Conservation (phyloP, 139 green algal genomes). For the Zygnema circumcarinatum region DNA sequence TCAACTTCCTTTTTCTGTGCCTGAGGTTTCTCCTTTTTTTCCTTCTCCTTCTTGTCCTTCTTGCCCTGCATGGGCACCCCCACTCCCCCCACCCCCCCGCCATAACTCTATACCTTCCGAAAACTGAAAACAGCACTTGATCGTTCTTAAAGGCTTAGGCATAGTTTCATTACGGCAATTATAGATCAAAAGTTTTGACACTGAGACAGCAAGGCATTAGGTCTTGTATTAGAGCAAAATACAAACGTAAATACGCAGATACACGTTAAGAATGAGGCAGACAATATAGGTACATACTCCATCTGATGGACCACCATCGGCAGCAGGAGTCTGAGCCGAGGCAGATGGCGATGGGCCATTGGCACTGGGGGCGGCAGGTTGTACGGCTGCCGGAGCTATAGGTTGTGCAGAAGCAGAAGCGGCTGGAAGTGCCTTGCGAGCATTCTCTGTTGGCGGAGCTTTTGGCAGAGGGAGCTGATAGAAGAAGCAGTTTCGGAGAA, state of each 20-base stretch:
- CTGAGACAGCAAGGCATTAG: too few species aligned
- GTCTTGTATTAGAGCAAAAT: too few species aligned
- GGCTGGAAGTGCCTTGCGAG: background rate
- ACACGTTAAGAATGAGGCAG: background rate
- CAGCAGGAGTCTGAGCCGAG: background rate
- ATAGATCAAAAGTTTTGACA: too few species aligned
- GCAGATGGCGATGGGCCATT: background rate
- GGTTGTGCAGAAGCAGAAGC: background rate
- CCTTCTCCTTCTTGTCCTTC: slow-evolving; percentile 23
- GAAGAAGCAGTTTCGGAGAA: background rate
- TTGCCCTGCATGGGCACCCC: background rate
- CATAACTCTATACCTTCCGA: too few species aligned
- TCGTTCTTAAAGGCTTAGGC: too few species aligned
- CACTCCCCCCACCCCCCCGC: background rate
- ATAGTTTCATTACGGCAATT: too few species aligned
- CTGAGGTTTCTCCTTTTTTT: slow-evolving; percentile 33
- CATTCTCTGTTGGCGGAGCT: background rate
- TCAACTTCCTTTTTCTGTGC: slow-evolving; percentile 44
- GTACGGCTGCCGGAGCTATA: background rate
- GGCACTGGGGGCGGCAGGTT: too few species aligned
- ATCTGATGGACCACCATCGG: background rate
- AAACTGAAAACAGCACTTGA: too few species aligned
- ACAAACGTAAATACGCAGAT: background rate
- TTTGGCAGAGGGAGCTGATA: background rate
- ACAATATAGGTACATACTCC: background rate